Percentiles rank a stretch among this genome's conserved stretches.
Evolutionary conservation across 1,139 yeast genomes (phyloP).

Genomic region (Kluyveromyces sp.): DNA sequence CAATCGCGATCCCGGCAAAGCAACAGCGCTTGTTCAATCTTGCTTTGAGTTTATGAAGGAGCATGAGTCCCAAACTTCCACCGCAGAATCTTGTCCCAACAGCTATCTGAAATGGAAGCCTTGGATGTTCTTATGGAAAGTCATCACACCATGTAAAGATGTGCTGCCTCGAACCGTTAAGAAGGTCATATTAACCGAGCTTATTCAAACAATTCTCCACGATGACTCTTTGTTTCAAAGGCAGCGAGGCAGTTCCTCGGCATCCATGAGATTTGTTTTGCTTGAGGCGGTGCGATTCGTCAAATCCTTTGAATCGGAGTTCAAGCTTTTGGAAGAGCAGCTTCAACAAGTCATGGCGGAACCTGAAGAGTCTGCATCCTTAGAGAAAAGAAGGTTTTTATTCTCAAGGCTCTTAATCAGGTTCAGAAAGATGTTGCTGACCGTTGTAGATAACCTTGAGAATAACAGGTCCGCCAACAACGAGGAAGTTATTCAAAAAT

Average conservation of each 20-base stretch:
- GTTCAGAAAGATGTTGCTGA: constrained; percentile 15
- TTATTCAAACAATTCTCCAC: constrained; percentile 13
- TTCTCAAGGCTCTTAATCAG: constrained; percentile 18
- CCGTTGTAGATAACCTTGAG: constrained; percentile 8
- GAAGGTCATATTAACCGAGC: constrained; percentile 16
- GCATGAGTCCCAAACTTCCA: constrained; percentile 2
- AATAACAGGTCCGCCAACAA: background rate
- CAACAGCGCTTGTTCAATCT: constrained; percentile 1
- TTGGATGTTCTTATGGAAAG: constrained; percentile 12
- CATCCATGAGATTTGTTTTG: constrained; percentile 16
- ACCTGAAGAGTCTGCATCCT: constrained; percentile 5
- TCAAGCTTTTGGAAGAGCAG: constrained; percentile 11
- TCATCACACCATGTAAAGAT: constrained; percentile 7
- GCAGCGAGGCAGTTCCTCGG: constrained; percentile 4
- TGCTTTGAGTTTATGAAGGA: constrained; percentile 3
- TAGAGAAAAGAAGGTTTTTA: constrained; percentile 13
- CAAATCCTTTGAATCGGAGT: constrained; percentile 13
- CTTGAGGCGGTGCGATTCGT: constrained; percentile 23
- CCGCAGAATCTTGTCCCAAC: background rate
- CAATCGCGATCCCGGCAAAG: constrained; percentile 10
- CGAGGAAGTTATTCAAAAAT: background rate
- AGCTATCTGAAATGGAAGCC: constrained; percentile 9
- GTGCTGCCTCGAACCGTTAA: constrained; percentile 2
- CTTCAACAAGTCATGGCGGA: constrained; percentile 7
- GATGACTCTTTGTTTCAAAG: constrained; percentile 11